Percentiles rank a stretch among this genome's conserved stretches.
phyloP scores from a whole-genome alignment of 2,329 filamentous ascomycete species.

The Hymenoscyphus fructigenus region DNA sequence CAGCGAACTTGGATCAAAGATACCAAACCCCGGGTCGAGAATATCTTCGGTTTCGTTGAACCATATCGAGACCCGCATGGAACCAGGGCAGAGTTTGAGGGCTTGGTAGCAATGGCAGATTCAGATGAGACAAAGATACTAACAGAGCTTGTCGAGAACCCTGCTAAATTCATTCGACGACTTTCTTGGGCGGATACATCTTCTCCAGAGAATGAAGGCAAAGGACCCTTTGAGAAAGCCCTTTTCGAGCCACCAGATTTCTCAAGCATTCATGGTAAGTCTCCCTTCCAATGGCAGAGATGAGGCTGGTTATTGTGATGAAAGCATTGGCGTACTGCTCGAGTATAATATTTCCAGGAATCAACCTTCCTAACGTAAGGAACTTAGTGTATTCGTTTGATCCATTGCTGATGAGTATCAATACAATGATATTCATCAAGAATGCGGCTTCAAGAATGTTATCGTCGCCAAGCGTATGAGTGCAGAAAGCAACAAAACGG shows the following conservation, averaged over 20 bases:
- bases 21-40: constrained; percentile 55
- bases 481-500: constrained; percentile 43
- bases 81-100: constrained; percentile 59
- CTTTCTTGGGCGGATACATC: constrained; percentile 45
- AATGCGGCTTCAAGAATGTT: constrained; percentile 64
- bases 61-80: constrained; percentile 62
- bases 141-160: constrained; percentile 61
- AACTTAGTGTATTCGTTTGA: not conserved
- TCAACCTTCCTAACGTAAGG: constrained; percentile 38
- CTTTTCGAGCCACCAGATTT: constrained; percentile 73
- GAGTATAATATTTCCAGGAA: constrained; percentile 43
- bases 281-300: constrained; percentile 27
- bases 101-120: constrained; percentile 61
- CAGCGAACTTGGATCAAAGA: constrained; percentile 59
- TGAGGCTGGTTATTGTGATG: constrained; percentile 10
- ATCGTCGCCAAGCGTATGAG: constrained; percentile 58
- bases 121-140: constrained; percentile 61
- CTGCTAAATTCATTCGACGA: constrained; percentile 63
- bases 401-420: constrained; percentile 20
- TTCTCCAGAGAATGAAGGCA: constrained; percentile 37
- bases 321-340: constrained; percentile 45
- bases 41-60: constrained; percentile 61
- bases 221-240: constrained; percentile 67
- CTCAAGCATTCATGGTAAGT: constrained; percentile 65
- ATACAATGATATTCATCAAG: constrained; percentile 58